These are phyloP conservation scores for Vaccinium myrtillus DNA, from an alignment of 148 eudicot genomes.

Conservation along the genomic window DNA sequence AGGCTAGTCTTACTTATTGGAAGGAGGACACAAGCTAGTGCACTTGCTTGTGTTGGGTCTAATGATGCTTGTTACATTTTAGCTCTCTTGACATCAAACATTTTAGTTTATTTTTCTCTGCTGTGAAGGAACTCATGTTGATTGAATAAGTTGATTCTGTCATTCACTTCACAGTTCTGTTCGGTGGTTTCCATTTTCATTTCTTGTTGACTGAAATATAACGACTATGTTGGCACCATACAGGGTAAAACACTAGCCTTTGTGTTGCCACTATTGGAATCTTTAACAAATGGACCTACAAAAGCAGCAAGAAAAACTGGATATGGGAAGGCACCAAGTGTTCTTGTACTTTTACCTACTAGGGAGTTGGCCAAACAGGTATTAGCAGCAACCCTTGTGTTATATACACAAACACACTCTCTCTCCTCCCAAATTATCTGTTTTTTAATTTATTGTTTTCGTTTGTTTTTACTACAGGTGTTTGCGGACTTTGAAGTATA, in stretches of 20 bases:
- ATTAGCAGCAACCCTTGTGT: not conserved
- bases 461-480: slow-evolving; percentile 43
- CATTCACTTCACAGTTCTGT: not conserved
- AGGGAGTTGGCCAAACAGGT: slow-evolving; percentile 96
- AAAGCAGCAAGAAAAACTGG: slow-evolving; percentile 60
- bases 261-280: slow-evolving; percentile 89
- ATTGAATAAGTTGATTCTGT: not conserved
- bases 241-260: slow-evolving; percentile 98
- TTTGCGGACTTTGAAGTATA: slow-evolving; percentile 65
- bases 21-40: not conserved
- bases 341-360: slow-evolving; percentile 85
- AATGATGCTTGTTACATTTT: not conserved
- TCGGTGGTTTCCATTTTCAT: not conserved
- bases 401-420: not conserved
- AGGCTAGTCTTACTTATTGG: not conserved
- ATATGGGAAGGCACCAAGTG: slow-evolving; percentile 74
- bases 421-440: not conserved
- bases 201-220: not conserved
- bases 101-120: not conserved
- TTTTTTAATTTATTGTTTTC: not conserved
- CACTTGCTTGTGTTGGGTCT: not conserved
- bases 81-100: not conserved
- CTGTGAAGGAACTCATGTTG: not conserved
- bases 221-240: slow-evolving; percentile 2
- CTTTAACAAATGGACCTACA: slow-evolving; percentile 74